Evolutionary conservation across 805 yeast species (phyloP).

Genomic region (Metschnikowia henanensis): DNA sequence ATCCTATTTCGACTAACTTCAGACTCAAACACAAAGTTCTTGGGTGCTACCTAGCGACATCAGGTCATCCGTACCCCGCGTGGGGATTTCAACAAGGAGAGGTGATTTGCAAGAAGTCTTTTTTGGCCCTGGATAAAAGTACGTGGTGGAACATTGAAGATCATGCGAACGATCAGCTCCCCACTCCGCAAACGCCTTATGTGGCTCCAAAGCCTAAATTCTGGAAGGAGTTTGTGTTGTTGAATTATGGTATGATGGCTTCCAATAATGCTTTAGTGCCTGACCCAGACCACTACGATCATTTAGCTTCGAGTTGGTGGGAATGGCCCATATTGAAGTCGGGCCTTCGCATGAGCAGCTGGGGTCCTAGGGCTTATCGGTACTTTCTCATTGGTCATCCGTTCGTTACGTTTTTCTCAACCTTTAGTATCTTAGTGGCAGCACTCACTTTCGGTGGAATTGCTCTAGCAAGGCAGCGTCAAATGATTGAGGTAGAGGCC

Average conservation of each 20-base stretch:
- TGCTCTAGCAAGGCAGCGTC: slow-evolving; percentile 35
- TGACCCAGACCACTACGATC: slow-evolving; percentile 72
- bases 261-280: slow-evolving; percentile 82
- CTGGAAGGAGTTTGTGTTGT: slow-evolving; percentile 71
- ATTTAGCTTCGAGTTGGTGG: slow-evolving; percentile 74
- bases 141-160: slow-evolving; percentile 85
- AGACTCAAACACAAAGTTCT: slow-evolving; percentile 61
- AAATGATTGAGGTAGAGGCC: slow-evolving; percentile 20
- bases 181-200: slow-evolving; percentile 29
- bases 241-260: slow-evolving; percentile 86
- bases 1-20: slow-evolving; percentile 76
- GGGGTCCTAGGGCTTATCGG: slow-evolving; percentile 59
- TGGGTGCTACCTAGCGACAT: slow-evolving; percentile 78
- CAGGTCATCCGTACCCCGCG: slow-evolving; percentile 65
- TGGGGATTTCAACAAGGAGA: slow-evolving; percentile 90
- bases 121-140: slow-evolving; percentile 54
- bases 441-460: slow-evolving; percentile 20
- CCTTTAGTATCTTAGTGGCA: slow-evolving; percentile 25
- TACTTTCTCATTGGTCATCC: slow-evolving; percentile 69
- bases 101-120: slow-evolving; percentile 61
- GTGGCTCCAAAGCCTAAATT: slow-evolving; percentile 61
- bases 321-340: slow-evolving; percentile 83
- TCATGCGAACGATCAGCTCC: slow-evolving; percentile 53
- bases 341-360: slow-evolving; percentile 76
- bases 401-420: slow-evolving; percentile 64